A percentile compares a stretch with the other conserved stretches of the same genome.
These are phyloP conservation scores for Physcomitrium patens DNA, from an alignment of 225 moss, liverwort and hornwort species.

Conservation along the genomic window DNA sequence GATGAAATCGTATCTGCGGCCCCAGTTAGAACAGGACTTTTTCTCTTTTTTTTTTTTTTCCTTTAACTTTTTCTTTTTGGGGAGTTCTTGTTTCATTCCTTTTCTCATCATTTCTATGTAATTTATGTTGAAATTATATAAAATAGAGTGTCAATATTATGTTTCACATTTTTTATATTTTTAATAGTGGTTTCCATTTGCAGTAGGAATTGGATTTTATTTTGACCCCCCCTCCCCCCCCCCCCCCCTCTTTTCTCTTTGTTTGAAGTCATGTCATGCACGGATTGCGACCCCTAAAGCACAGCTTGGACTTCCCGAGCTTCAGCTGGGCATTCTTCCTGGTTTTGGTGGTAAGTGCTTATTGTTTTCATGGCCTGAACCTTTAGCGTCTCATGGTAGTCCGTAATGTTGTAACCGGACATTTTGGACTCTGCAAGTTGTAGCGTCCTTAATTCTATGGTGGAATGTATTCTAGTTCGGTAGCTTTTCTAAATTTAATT, in stretches of 20 bases:
- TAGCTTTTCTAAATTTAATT: no score
- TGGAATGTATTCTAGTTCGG: no score
- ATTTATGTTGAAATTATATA: no score
- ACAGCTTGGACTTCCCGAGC: slow-evolving; percentile 94
- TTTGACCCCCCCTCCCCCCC: not conserved
- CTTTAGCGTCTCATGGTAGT: slow-evolving; percentile 15
- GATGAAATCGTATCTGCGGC: slow-evolving; percentile 10
- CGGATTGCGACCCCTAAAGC: slow-evolving; percentile 92
- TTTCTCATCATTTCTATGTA: no score
- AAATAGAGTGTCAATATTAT: no score
- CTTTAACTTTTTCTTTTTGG: no score
- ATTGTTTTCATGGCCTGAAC: not conserved
- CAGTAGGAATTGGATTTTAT: slow-evolving; percentile 9
- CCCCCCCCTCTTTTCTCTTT: not conserved
- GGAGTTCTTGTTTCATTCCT: no score
- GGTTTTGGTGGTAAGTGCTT: slow-evolving; percentile 86
- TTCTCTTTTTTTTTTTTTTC: no score
- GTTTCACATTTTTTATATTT: no score
- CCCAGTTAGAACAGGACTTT: no score
- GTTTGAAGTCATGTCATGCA: slow-evolving; percentile 83
- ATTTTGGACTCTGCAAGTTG: slow-evolving; percentile 5
- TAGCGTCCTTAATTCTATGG: not conserved
- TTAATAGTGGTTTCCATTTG: not conserved
- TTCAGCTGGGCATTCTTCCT: slow-evolving; percentile 92
- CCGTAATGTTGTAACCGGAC: not conserved